Conservation (phyloP, 2,329 filamentous ascomycete species). For the Harringtonia lauricola region DNA sequence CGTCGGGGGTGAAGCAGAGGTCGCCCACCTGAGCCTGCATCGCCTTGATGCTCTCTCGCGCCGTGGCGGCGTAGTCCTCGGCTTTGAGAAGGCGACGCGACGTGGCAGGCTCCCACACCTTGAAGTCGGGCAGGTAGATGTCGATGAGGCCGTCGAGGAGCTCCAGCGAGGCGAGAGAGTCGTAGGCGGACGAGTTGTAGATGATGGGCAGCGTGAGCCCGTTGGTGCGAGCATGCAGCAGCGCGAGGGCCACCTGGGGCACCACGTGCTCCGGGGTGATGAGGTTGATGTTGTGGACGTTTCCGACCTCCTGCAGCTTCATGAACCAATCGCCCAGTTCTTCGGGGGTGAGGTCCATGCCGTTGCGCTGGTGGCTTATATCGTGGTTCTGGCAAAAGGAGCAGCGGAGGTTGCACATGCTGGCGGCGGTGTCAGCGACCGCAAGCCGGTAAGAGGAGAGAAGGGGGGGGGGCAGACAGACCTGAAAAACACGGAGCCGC, state of each 20-base stretch:
- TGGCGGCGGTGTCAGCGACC: constrained; percentile 1
- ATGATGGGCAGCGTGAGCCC: constrained; percentile 65
- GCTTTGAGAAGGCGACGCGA: constrained; percentile 66
- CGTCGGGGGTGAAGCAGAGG: constrained; percentile 70
- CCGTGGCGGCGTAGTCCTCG: constrained; percentile 61
- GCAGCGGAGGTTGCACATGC: constrained; percentile 55
- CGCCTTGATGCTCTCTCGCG: constrained; percentile 64
- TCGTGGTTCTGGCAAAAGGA: constrained; percentile 76
- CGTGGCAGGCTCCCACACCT: constrained; percentile 59
- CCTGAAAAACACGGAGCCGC: constrained; percentile 73
- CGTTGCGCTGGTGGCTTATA: constrained; percentile 72
- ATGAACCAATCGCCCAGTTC: constrained; percentile 70
- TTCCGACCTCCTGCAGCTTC: constrained; percentile 69
- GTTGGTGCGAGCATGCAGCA: constrained; percentile 59
- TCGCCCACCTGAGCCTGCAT: constrained; percentile 80
- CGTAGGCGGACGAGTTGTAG: constrained; percentile 78
- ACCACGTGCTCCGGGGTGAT: constrained; percentile 82
- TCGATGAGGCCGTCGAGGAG: constrained; percentile 72
- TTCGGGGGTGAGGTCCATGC: constrained; percentile 68
- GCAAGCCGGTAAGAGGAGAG: background rate
- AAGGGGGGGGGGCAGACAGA: constrained; percentile 27
- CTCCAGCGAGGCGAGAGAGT: constrained; percentile 59
- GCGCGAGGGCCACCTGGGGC: constrained; percentile 67
- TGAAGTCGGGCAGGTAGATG: constrained; percentile 84
- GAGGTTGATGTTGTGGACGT: constrained; percentile 83